phyloP scores from a whole-genome alignment of 306 rosid genomes.

The Argentina anserina region DNA sequence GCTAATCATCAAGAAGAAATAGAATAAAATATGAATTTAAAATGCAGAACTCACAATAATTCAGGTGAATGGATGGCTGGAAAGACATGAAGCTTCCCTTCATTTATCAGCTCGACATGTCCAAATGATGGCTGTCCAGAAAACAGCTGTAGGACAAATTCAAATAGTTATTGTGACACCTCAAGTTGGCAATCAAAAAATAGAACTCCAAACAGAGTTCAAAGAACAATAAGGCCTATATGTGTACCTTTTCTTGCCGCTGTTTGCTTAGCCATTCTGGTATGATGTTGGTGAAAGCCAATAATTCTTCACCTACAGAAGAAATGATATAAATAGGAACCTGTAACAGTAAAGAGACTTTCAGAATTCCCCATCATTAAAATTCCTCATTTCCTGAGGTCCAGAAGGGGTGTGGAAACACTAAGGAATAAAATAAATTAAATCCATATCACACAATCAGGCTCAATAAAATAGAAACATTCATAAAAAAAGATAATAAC shows the following conservation, averaged over 20 bases:
- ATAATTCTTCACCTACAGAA: conserved; percentile 73
- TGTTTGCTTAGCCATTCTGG: conserved; percentile 85
- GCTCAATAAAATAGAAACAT: not conserved
- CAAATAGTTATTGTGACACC: conserved; percentile 22
- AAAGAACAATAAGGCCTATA: conserved; percentile 17
- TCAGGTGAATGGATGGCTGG: conserved; percentile 59
- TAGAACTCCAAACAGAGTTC: conserved; percentile 18
- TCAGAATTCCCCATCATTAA: not conserved
- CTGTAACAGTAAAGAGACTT: conserved; percentile 30
- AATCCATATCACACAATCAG: not conserved
- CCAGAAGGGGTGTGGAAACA: not conserved
- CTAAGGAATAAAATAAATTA: not conserved
- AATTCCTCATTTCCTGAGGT: not conserved
- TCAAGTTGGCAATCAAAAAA: conserved; percentile 5
- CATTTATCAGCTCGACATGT: conserved; percentile 51
- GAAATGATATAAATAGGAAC: conserved; percentile 83
- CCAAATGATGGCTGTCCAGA: conserved; percentile 70
- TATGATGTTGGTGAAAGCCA: conserved; percentile 61
- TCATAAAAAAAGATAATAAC: not conserved
- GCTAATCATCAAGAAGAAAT: not conserved
- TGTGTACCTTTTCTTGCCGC: conserved; percentile 62
- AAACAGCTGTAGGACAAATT: conserved; percentile 59
- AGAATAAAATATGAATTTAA: not conserved
- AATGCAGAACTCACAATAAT: conserved; percentile 53
- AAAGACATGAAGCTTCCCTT: conserved; percentile 64